Evolutionary conservation across 192 early-diverging fungal genomes (phyloP).

Genomic region (Allomyces macrogynus): DNA sequence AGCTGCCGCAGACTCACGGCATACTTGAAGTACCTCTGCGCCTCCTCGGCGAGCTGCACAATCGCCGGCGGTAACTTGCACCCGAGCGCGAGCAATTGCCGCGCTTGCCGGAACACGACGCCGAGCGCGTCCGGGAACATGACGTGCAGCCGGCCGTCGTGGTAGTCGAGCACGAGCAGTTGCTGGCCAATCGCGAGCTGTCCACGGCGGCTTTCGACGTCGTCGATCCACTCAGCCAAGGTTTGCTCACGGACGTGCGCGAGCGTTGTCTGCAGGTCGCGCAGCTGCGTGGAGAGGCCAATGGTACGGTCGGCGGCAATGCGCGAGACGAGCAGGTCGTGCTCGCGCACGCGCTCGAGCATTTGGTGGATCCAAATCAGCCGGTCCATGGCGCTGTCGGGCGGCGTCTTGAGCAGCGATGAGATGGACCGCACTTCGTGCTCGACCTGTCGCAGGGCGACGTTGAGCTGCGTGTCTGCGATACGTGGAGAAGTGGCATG

Average conservation of each 20-base stretch:
- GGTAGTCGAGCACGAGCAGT: constrained; percentile 12
- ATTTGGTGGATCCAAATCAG: not conserved
- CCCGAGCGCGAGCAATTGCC: constrained; percentile 29
- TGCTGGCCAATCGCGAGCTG: not conserved
- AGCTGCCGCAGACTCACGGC: constrained; percentile 33
- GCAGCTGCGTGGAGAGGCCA: not conserved
- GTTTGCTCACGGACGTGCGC: not conserved
- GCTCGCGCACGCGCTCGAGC: not conserved
- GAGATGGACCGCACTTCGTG: not conserved
- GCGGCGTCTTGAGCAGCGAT: not conserved
- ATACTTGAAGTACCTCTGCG: constrained; percentile 23
- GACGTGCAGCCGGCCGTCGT: constrained; percentile 22
- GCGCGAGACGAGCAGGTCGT: not conserved
- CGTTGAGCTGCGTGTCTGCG: not conserved
- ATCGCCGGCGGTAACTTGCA: constrained; percentile 23
- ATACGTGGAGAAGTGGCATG: not conserved
- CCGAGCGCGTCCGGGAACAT: constrained; percentile 27
- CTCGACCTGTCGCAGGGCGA: not conserved
- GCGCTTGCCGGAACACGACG: constrained; percentile 20
- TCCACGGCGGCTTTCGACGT: not conserved
- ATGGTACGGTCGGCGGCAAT: not conserved
- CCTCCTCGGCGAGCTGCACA: constrained; percentile 18
- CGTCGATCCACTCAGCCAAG: not conserved
- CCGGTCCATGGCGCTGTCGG: not conserved
- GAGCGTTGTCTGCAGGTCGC: not conserved